A percentile compares a stretch with the other conserved stretches of the same genome.
phyloP scores from a whole-genome alignment of 2,329 filamentous ascomycete genomes.

The Epicoccum nigrum region DNA sequence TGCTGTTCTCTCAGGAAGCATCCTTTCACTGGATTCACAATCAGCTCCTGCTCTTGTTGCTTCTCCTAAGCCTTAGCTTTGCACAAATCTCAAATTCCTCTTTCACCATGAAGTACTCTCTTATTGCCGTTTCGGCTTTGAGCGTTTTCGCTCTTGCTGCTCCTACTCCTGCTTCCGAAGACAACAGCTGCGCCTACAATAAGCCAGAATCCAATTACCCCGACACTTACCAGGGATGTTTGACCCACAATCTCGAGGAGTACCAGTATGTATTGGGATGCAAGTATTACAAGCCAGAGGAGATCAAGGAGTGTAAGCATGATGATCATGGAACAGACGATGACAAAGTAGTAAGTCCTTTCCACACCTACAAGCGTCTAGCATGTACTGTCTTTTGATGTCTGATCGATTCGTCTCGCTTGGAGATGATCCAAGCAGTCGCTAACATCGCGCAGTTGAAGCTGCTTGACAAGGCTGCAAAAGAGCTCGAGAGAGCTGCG shows the following conservation, averaged over 20 bases:
- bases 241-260: slow-evolving; percentile 9
- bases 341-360: neutral
- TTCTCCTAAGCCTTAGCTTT: neutral
- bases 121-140: slow-evolving; percentile 1
- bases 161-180: neutral
- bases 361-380: too few relatives aligned
- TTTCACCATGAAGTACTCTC: slow-evolving; percentile 2
- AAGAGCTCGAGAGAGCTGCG: neutral
- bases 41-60: neutral
- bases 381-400: too few relatives aligned
- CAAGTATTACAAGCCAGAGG: slow-evolving; percentile 2
- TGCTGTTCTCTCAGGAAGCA: neutral
- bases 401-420: neutral
- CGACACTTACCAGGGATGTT: slow-evolving; percentile 5
- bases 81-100: neutral
- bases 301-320: slow-evolving; percentile 5
- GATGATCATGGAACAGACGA: neutral
- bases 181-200: slow-evolving; percentile 5
- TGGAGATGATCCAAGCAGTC: neutral
- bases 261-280: slow-evolving; percentile 2
- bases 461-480: neutral
- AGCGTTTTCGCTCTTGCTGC: slow-evolving; percentile 10
- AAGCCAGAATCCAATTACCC: slow-evolving; percentile 5
- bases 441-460: neutral
- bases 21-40: neutral